phyloP scores from a whole-genome alignment of 2,329 filamentous ascomycete species.

The Xylaria sp. region DNA sequence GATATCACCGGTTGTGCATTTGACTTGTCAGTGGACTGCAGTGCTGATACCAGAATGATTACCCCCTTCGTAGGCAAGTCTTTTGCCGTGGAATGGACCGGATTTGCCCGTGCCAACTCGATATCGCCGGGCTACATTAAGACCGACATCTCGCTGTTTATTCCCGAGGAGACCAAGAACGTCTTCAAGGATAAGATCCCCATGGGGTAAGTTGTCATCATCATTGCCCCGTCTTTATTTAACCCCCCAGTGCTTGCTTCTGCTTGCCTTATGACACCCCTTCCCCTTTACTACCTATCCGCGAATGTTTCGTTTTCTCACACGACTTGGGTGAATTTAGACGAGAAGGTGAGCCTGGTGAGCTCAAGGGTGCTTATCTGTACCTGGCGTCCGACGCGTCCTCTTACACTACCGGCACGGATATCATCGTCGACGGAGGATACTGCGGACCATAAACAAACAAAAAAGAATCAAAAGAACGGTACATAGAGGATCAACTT shows the following conservation, averaged over 20 bases:
- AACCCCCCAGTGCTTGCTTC: not conserved
- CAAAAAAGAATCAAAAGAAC: not conserved
- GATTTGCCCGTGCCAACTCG: slow-evolving; percentile 66
- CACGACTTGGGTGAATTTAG: slow-evolving; percentile 30
- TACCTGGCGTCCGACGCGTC: slow-evolving; percentile 77
- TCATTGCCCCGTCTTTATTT: not conserved
- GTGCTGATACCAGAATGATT: not conserved
- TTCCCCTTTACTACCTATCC: not conserved
- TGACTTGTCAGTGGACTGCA: not conserved
- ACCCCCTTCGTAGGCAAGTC: slow-evolving; percentile 50
- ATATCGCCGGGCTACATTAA: slow-evolving; percentile 72
- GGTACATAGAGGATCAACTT: not conserved
- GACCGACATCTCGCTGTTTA: slow-evolving; percentile 65
- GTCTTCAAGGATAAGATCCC: slow-evolving; percentile 75
- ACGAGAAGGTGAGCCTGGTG: slow-evolving; percentile 64
- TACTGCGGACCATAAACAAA: slow-evolving; percentile 49
- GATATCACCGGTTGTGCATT: not conserved
- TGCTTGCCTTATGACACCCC: not conserved
- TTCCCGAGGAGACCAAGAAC: slow-evolving; percentile 59
- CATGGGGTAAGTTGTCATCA: slow-evolving; percentile 52
- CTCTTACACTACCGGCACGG: slow-evolving; percentile 73
- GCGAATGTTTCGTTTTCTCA: not conserved
- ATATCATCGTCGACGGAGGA: slow-evolving; percentile 71
- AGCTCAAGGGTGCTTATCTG: slow-evolving; percentile 78
- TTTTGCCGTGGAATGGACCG: slow-evolving; percentile 71